These are phyloP conservation scores for Neonectria ditissima DNA, from an alignment of 2,329 filamentous ascomycete genomes.

Conservation along the genomic window DNA sequence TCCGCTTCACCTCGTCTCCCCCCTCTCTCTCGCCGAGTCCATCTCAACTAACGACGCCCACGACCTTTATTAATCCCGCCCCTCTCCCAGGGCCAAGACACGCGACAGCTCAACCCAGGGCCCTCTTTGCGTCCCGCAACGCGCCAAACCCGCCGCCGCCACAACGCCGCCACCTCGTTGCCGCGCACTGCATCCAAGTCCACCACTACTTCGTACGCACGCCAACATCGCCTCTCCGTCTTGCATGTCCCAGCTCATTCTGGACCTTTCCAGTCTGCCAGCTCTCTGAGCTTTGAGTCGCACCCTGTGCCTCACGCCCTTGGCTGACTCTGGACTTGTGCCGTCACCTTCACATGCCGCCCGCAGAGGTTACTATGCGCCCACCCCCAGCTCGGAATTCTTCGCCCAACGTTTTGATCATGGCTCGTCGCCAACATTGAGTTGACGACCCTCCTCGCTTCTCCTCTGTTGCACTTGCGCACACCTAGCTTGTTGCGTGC, in stretches of 20 bases:
- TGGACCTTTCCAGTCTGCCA: neutral
- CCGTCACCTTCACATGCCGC: slow-evolving; percentile 45
- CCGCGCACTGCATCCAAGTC: slow-evolving; percentile 6
- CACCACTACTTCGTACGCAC: neutral
- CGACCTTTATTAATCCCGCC: slow-evolving; percentile 1
- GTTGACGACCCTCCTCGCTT: slow-evolving; percentile 34
- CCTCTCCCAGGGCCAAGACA: slow-evolving; percentile 10
- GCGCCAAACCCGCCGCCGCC: slow-evolving; percentile 37
- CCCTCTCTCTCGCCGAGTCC: neutral
- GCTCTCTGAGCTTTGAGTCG: neutral
- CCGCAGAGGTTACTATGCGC: slow-evolving; percentile 45
- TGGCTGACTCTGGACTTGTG: slow-evolving; percentile 20
- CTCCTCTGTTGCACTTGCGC: slow-evolving; percentile 22
- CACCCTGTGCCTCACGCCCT: slow-evolving; percentile 16
- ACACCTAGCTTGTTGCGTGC: slow-evolving; percentile 28
- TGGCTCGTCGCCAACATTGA: slow-evolving; percentile 45
- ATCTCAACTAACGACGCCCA: neutral
- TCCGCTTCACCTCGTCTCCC: neutral
- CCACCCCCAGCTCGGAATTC: slow-evolving; percentile 39
- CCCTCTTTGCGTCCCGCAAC: slow-evolving; percentile 26
- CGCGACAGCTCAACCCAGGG: slow-evolving; percentile 23
- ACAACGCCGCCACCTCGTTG: slow-evolving; percentile 30
- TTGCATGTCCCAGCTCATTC: neutral
- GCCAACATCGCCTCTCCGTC: slow-evolving; percentile 22
- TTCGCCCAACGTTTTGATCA: slow-evolving; percentile 36